Percentiles rank a stretch among this genome's conserved stretches.
These are phyloP conservation scores for Sphagnum tenellum DNA, from an alignment of 225 moss, liverwort and hornwort species.

Conservation along the genomic window DNA sequence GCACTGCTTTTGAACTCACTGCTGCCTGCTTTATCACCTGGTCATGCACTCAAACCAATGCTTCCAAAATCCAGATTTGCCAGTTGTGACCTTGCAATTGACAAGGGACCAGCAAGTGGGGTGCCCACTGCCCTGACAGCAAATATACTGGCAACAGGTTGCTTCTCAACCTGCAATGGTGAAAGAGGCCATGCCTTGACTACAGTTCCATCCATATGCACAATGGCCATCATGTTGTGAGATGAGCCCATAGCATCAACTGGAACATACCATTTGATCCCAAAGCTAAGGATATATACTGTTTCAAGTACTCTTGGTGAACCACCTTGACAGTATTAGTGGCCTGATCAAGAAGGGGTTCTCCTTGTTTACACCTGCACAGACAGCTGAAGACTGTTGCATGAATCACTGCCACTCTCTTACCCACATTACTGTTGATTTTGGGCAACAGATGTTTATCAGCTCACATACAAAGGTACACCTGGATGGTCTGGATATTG, in stretches of 20 bases:
- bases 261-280: constrained; percentile 96
- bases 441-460: constrained; percentile 85
- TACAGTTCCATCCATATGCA: constrained; percentile 67
- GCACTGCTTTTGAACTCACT: constrained; percentile 9
- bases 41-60: constrained; percentile 66
- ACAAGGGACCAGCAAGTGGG: constrained; percentile 73
- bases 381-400: constrained; percentile 81
- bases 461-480: constrained; percentile 77
- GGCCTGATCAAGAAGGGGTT: constrained; percentile 54
- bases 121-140: constrained; percentile 35
- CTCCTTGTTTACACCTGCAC: constrained; percentile 68
- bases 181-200: constrained; percentile 81
- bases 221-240: constrained; percentile 70
- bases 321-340: constrained; percentile 74
- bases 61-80: constrained; percentile 76
- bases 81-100: constrained; percentile 41
- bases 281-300: constrained; percentile 54
- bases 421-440: constrained; percentile 97
- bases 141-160: constrained; percentile 14
- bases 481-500: constrained; percentile 95
- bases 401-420: constrained; percentile 93
- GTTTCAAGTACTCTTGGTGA: constrained; percentile 70
- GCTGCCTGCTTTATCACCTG: constrained; percentile 36
- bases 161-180: constrained; percentile 27
- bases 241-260: constrained; percentile 85